These are phyloP conservation scores for Leucosporidium scottii DNA, from an alignment of 768 basidiomycete species.

Conservation along the genomic window DNA sequence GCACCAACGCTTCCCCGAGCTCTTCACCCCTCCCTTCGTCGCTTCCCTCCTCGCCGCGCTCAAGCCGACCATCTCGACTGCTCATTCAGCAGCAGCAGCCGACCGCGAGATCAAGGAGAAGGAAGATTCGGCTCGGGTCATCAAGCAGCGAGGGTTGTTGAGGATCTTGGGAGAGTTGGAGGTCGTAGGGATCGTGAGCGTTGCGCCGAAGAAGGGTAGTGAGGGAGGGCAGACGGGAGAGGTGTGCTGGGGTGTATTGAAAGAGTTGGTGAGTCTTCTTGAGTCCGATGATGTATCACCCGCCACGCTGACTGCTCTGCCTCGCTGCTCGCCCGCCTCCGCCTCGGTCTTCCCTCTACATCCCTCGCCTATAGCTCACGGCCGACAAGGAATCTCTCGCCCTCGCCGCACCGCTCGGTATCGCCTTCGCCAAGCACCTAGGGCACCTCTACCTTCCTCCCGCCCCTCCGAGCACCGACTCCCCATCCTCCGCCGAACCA, in stretches of 20 bases:
- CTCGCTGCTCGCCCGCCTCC: neutral
- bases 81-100: slow-evolving; percentile 66
- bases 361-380: slow-evolving; percentile 23
- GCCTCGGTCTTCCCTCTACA: neutral
- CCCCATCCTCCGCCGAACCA: slow-evolving; percentile 8
- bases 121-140: slow-evolving; percentile 71
- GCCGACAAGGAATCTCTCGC: slow-evolving; percentile 37
- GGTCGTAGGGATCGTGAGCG: slow-evolving; percentile 68
- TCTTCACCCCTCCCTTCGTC: slow-evolving; percentile 68
- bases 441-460: slow-evolving; percentile 60
- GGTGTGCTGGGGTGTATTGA: slow-evolving; percentile 79
- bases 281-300: too few relatives aligned
- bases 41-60: slow-evolving; percentile 50
- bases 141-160: slow-evolving; percentile 74
- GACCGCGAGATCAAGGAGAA: slow-evolving; percentile 57
- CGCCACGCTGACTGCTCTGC: neutral
- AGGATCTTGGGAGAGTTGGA: slow-evolving; percentile 86
- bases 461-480: neutral
- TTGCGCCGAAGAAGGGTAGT: slow-evolving; percentile 49
- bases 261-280: slow-evolving; percentile 70
- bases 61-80: slow-evolving; percentile 48
- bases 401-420: slow-evolving; percentile 66
- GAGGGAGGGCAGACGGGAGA: slow-evolving; percentile 62
- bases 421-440: slow-evolving; percentile 90
- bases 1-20: slow-evolving; percentile 74